Percentiles rank a stretch among this genome's conserved stretches.
phyloP scores from a whole-genome alignment of 169 alveolate genomes.

The Theileria parva region DNA sequence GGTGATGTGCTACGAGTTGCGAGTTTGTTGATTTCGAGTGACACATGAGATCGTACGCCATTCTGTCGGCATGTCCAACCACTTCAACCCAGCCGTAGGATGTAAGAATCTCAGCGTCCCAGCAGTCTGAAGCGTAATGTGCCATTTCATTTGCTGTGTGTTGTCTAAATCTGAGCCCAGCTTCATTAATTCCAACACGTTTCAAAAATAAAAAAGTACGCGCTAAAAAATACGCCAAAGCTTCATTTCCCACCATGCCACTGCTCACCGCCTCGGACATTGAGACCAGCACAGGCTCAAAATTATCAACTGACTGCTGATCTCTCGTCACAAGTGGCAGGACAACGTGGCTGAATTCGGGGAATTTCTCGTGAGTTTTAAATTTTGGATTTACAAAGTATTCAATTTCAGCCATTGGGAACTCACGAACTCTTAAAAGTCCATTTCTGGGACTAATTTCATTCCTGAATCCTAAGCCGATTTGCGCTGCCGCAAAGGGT shows the following conservation, averaged over 20 bases:
- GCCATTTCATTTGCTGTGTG: conserved; percentile 97
- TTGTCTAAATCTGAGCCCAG: conserved; percentile 94
- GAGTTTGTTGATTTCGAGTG: conserved; percentile 88
- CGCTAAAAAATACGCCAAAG: conserved; percentile 95
- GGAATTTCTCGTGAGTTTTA: conserved; percentile 88
- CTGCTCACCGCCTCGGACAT: conserved; percentile 90
- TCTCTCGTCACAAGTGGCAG: conserved; percentile 89
- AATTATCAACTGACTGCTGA: conserved; percentile 71
- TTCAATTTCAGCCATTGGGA: conserved; percentile 98
- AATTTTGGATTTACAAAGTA: conserved; percentile 94
- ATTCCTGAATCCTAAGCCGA: conserved; percentile 97
- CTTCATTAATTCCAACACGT: conserved; percentile 87
- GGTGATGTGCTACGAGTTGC: conserved; percentile 89
- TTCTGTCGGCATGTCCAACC: conserved; percentile 98
- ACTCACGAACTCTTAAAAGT: conserved; percentile 94
- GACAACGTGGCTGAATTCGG: conserved; percentile 73
- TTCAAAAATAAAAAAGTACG: conserved; percentile 91
- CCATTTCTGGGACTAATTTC: conserved; percentile 98
- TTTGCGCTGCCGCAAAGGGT: conserved; percentile 98
- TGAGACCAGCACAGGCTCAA: conserved; percentile 69
- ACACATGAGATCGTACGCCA: conserved; percentile 90
- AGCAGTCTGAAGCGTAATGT: conserved; percentile 98
- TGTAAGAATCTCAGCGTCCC: conserved; percentile 98
- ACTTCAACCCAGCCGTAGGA: conserved; percentile 97
- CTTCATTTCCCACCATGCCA: conserved; percentile 89